phyloP scores from a whole-genome alignment of 768 basidiomycete species.

The Amanita molliuscula region DNA sequence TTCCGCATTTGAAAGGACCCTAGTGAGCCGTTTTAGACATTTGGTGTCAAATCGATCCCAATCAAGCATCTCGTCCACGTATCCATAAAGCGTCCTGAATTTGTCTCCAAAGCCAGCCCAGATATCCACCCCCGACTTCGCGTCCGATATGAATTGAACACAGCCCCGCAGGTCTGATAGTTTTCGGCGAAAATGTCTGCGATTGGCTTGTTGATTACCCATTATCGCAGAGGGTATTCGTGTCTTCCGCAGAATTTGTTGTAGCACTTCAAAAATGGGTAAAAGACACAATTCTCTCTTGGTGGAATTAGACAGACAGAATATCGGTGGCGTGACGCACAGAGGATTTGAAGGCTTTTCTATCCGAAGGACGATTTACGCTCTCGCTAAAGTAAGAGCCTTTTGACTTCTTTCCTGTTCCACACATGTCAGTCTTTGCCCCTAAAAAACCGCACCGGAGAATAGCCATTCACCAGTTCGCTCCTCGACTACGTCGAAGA shows the following conservation, averaged over 20 bases:
- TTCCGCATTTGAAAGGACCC: too few species aligned
- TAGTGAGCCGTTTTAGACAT: too few species aligned
- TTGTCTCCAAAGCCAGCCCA: too few species aligned
- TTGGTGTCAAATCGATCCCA: too few species aligned
- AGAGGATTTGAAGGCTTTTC: constrained; percentile 11
- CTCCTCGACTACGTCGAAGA: background rate
- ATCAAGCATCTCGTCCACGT: too few species aligned
- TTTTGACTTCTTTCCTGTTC: background rate
- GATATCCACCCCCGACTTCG: too few species aligned
- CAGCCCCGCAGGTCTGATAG: constrained; percentile 14
- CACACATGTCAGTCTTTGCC: background rate
- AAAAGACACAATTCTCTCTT: constrained; percentile 6
- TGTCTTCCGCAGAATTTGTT: background rate
- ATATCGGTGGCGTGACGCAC: constrained; percentile 14
- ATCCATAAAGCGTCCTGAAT: too few species aligned
- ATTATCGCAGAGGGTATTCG: background rate
- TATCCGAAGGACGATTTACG: constrained; percentile 7
- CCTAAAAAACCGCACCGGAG: background rate
- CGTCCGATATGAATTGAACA: too few species aligned
- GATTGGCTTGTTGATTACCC: constrained; percentile 1
- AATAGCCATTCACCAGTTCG: background rate
- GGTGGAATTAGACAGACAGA: constrained; percentile 12
- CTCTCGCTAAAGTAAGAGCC: background rate
- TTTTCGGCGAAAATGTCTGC: constrained; percentile 14
- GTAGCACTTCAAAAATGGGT: constrained; percentile 10